Evolutionary conservation across 129 eudicot species (phyloP), one percentile per base, ranked within the genome.

Genomic region (Flaveria linearis): DNA sequence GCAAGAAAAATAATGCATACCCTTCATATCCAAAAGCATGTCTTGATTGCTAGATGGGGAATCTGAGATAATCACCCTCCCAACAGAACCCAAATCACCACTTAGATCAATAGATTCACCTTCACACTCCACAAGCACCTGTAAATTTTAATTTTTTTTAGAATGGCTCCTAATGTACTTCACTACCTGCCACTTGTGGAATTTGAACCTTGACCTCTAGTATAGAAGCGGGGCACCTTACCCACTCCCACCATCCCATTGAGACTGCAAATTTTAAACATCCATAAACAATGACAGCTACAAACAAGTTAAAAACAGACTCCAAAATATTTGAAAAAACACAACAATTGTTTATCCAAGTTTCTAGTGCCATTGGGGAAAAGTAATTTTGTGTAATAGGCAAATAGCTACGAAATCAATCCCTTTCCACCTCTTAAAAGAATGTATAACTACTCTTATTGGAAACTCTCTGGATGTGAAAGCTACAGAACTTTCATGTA

Each of bases 101-200:
- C 98, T 91, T 79, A 94, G 84, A 89, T 94, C 98, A 63, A 94
- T 89, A 80, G 98, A 87, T 62, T 91, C 96, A 26, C 97, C 97
- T 80, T 94, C 97, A 73, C 98, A 94, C 91, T 94, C 98, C 82
- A 94, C 90, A 84, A 94, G 98, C 17, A 88, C 97, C 98, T 94
- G 92, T 23, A 74, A 75, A n/a, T 23, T 52, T 72, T n/a, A 52
- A 78, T 36, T 36, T 36, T 36, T 36, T 36, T 36, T 36, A 36
- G 41, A 36, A 36, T 5, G 41, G 41, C 41, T 36, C 41, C 7
- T 36, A 36, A 30, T 30, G 36, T 30, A 30, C 36, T 30, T 30
- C 36, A 30, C 36, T 30, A 30, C 36, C 36, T 30, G 36, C 36
- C 36, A 30, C 36, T 30, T 30, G 36, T 4, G 4, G 36, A 30